Base-by-base conservation (phyloP, 2,329 filamentous ascomycete species). In the Grosmannia huntii region DNA sequence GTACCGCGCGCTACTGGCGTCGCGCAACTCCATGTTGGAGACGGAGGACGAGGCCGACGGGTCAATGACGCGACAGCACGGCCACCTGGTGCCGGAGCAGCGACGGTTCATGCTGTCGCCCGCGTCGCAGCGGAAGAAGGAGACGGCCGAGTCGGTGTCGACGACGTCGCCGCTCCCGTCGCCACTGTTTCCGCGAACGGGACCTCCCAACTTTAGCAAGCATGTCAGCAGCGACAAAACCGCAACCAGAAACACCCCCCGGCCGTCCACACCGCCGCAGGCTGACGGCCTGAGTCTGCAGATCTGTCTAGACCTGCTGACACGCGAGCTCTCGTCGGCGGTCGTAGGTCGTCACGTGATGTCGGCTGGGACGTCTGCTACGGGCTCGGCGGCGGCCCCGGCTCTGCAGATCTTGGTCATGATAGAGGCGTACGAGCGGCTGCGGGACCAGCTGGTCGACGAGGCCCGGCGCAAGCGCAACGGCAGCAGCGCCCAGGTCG, bases 341-440 rank as follows among this genome's bases (percentile, higher is more conserved):
- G 62, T 77, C 46, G 50, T 58, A 3, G 58, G 46, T 49, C 51
- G 60, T 12, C 57, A 58, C 5, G 48, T 53, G 38, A 25, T 53
- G 14, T 49, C 53, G 41, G 6, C 19, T 19, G 56, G 27, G 41
- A 28, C 1, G 66, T 25, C 21, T 4, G 14, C 23, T 4, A 7
- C 16, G 10, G 23, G 12, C 25, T 16, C 23, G 58, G 54, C 67
- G 3, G 70, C 75, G 41, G 70, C 72, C 0, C 72, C 77, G 16
- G 72, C 75, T 1, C 64, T 82, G 48, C 79, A 82, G 64, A 66
- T 81, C 21, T 76, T 76, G 74, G 71, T 78, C 50, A 81, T 82
- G 79, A 82, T 82, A 55, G 79, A 81, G 63, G 78, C 79, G 3
- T 82, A 82, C 63, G 78, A 82, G 69, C 71, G 72, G 60, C 67